These are phyloP conservation scores for Coniochaeta ligniaria DNA, from an alignment of 2,329 filamentous ascomycete genomes.

Conservation along the genomic window DNA sequence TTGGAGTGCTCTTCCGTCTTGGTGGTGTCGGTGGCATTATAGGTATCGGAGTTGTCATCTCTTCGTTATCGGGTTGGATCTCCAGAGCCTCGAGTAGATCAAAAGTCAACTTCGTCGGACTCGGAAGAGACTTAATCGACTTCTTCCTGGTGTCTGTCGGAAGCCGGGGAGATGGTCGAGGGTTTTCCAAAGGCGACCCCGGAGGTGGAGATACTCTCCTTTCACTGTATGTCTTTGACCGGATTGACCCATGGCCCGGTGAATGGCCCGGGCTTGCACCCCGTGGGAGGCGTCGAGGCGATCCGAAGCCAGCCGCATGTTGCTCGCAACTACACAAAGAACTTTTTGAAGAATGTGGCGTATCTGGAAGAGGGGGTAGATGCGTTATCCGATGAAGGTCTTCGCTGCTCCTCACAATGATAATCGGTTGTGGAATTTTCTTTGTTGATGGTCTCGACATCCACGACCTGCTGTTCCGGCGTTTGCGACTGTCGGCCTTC, in stretches of 20 bases:
- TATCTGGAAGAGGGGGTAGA: constrained; percentile 28
- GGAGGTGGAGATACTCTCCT: neutral
- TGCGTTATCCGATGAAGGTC: constrained; percentile 31
- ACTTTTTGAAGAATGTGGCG: constrained; percentile 25
- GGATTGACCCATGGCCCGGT: neutral
- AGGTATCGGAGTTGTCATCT: neutral
- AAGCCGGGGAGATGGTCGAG: neutral
- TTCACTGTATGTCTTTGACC: neutral
- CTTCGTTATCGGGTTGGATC: constrained; percentile 18
- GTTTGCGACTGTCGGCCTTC: constrained; percentile 6
- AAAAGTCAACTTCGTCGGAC: constrained; percentile 12
- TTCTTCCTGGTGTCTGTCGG: neutral
- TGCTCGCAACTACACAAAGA: constrained; percentile 38
- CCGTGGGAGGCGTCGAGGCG: constrained; percentile 6
- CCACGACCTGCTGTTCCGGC: constrained; percentile 15
- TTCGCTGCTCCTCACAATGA: constrained; percentile 29
- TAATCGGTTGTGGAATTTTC: constrained; percentile 25
- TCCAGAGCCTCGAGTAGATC: constrained; percentile 21
- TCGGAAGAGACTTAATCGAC: neutral
- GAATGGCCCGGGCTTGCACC: constrained; percentile 4
- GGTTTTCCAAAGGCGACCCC: neutral
- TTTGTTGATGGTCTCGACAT: constrained; percentile 17
- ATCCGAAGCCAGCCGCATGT: constrained; percentile 15
- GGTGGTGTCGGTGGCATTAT: neutral
- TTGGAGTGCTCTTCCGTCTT: neutral